phyloP scores from a whole-genome alignment of 371 early-diverging fungal species.

The Mortierella sp. region DNA sequence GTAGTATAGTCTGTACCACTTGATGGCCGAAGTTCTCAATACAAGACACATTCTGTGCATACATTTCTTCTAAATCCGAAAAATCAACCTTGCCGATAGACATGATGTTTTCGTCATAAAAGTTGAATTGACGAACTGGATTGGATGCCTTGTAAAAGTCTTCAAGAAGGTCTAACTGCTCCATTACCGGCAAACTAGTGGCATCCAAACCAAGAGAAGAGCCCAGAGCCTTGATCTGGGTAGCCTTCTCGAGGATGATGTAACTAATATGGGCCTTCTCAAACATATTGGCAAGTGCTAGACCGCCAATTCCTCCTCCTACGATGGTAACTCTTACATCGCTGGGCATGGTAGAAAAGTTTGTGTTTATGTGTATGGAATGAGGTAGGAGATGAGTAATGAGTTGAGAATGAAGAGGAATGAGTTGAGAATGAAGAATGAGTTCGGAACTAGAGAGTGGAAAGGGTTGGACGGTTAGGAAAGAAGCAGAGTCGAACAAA shows the following conservation, averaged over 20 bases:
- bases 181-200: slow-evolving; percentile 35
- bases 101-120: slow-evolving; percentile 26
- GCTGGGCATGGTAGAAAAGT: not conserved
- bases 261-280: slow-evolving; percentile 35
- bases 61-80: slow-evolving; percentile 43
- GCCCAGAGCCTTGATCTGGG: slow-evolving; percentile 30
- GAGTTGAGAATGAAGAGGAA: not conserved
- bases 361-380: not conserved
- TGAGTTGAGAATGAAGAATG: not conserved
- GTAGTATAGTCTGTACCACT: too few species aligned
- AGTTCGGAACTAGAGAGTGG: not conserved
- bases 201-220: slow-evolving; percentile 44
- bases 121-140: slow-evolving; percentile 48
- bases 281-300: slow-evolving; percentile 47
- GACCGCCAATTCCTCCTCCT: slow-evolving; percentile 46
- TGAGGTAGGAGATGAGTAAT: not conserved
- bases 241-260: slow-evolving; percentile 39
- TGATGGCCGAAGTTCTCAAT: too few species aligned
- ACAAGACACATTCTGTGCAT: not conserved
- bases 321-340: slow-evolving; percentile 35
- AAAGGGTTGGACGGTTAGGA: not conserved
- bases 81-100: slow-evolving; percentile 34
- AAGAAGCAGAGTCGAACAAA: not conserved
- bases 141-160: slow-evolving; percentile 42
- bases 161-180: slow-evolving; percentile 33